A percentile compares a stretch with the other conserved stretches of the same genome.
These are phyloP conservation scores for Apiospora sp. DNA, from an alignment of 2,329 filamentous ascomycete genomes.

Conservation along the genomic window DNA sequence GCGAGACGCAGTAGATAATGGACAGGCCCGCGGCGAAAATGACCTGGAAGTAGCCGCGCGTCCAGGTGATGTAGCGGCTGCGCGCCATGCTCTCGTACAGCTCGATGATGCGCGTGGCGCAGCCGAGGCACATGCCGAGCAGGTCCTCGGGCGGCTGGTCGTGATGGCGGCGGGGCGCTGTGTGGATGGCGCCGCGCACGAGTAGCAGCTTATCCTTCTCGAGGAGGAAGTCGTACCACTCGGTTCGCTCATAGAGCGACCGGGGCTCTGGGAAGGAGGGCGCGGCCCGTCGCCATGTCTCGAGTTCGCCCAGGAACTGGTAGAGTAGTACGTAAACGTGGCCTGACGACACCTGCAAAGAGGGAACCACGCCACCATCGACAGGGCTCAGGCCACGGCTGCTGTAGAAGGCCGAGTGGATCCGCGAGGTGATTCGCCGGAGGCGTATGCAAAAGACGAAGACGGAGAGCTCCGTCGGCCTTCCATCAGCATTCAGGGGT, in stretches of 20 bases:
- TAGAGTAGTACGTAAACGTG: slow-evolving; percentile 39
- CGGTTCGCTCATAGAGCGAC: slow-evolving; percentile 51
- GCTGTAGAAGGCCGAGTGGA: slow-evolving; percentile 41
- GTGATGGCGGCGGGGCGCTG: slow-evolving; percentile 43
- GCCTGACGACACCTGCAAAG: slow-evolving; percentile 28
- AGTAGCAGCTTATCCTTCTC: slow-evolving; percentile 51
- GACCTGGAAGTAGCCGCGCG: slow-evolving; percentile 57
- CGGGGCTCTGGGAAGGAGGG: slow-evolving; percentile 44
- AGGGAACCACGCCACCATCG: slow-evolving; percentile 7
- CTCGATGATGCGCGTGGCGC: slow-evolving; percentile 47
- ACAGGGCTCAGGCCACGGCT: slow-evolving; percentile 24
- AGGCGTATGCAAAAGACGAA: slow-evolving; percentile 49
- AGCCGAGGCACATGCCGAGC: slow-evolving; percentile 43
- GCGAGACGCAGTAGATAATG: slow-evolving; percentile 42
- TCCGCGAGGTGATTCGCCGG: slow-evolving; percentile 50
- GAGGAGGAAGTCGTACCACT: slow-evolving; percentile 54
- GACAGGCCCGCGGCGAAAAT: slow-evolving; percentile 54
- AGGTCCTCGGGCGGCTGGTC: slow-evolving; percentile 44
- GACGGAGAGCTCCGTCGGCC: slow-evolving; percentile 45
- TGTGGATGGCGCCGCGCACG: slow-evolving; percentile 50
- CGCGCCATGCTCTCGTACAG: slow-evolving; percentile 48
- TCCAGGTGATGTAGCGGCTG: slow-evolving; percentile 49
- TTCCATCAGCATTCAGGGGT: slow-evolving; percentile 26
- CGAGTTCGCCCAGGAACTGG: slow-evolving; percentile 44
- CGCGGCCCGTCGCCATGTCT: slow-evolving; percentile 44